Evolutionary conservation across 202 grass and related monocot species (phyloP), one percentile per base, ranked within the genome.

Genomic region (Panicum hallii): DNA sequence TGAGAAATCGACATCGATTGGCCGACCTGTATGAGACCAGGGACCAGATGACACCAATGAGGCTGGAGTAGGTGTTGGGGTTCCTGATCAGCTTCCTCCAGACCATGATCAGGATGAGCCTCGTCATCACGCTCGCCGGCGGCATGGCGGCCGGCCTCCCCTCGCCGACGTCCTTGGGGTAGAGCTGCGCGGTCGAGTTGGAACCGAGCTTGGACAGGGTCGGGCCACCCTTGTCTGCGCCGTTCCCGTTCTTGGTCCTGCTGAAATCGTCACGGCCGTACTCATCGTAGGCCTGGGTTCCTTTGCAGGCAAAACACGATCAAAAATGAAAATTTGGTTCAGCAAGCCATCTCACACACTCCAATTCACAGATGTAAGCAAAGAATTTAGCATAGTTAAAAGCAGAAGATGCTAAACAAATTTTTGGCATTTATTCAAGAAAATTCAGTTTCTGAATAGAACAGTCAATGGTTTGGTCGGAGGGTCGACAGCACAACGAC

Each of bases 31-130:
- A 94, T 9, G 86, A 94, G 50, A 93, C 83, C 3, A 90, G 76
- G 42, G 97, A 99, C 97, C 97, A 99, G 72, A 99, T 67, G 90
- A 99, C 22, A 32, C 97, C 97, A 6, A 99, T 62, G 38, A 99
- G 91, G 82, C 97, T 96, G 52, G 97, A 97, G 77, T 96, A 99
- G 8, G 90, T 99, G 89, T 97, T 99, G 0, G 97, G 97, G 80
- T 99, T 99, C 85, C 93, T 81, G 72, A 99, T 99, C 20, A 99
- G 91, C 79, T 99, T 99, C 81, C 97, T 85, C 91, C 93, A 99
- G 49, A 99, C 97, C 97, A 99, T 99, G 90, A 99, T 96, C 34
- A 99, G 87, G 57, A 99, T 99, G 78, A 99, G 97, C 79, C 97
- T 82, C 0, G 97, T 99, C 93, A 99, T 99, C 43, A 97, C 93